Evolutionary conservation across 257 asterid species (phyloP).

Genomic region (Henckelia pumila): DNA sequence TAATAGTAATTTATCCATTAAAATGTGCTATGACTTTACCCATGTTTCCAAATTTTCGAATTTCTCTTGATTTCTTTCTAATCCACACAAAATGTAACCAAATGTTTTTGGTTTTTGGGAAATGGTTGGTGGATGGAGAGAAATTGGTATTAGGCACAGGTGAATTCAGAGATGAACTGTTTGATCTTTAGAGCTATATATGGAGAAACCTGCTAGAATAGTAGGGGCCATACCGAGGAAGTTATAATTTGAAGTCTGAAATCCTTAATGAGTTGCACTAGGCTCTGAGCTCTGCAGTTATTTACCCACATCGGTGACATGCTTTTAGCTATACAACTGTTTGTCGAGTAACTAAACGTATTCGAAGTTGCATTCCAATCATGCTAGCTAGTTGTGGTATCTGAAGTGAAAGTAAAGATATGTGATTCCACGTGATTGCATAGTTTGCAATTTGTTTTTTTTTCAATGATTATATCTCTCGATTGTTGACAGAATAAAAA

Average conservation of each 20-base stretch:
- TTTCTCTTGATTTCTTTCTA: too few species aligned
- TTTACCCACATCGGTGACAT: not conserved
- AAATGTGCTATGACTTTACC: not conserved
- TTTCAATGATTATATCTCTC: not conserved
- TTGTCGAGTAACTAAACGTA: not conserved
- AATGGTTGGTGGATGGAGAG: not conserved
- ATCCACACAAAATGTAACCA: not conserved
- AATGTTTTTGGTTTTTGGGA: not conserved
- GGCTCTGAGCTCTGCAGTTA: not conserved
- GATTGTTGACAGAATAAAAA: constrained; percentile 16
- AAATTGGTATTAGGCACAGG: not conserved
- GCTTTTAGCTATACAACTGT: not conserved
- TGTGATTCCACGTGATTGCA: not conserved
- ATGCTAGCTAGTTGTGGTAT: not conserved
- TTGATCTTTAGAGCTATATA: not conserved
- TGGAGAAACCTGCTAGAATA: constrained; percentile 13
- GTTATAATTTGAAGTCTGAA: not conserved
- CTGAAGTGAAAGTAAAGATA: too few species aligned
- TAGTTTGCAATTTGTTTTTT: not conserved
- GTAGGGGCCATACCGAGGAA: not conserved
- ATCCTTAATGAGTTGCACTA: not conserved
- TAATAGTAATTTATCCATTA: not conserved
- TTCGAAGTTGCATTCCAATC: not conserved
- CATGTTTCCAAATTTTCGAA: not conserved
- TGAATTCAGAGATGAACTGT: not conserved